phyloP scores from a whole-genome alignment of 1,284 basidiomycete species.

The Ceratorhiza oryzae-sativae region DNA sequence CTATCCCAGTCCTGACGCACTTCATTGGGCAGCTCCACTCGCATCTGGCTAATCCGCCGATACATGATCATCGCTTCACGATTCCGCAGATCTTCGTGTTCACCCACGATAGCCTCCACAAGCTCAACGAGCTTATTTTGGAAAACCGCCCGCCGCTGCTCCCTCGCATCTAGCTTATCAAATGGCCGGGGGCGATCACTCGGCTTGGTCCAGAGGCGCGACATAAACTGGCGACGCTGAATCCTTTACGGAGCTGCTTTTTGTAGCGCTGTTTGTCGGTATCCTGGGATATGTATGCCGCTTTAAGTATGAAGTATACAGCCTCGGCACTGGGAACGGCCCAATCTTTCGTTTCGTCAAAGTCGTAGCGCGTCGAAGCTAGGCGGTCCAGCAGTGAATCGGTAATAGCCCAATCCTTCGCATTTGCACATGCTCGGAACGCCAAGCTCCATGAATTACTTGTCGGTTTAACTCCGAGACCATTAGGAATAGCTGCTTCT shows the following conservation, averaged over 20 bases:
- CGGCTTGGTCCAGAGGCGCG: neutral
- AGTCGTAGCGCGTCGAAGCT: neutral
- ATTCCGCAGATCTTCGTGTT: neutral
- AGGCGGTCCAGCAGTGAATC: conserved; percentile 1
- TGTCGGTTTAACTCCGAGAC: conserved; percentile 46
- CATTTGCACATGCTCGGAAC: conserved; percentile 26
- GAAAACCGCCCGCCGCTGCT: conserved; percentile 11
- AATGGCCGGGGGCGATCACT: neutral
- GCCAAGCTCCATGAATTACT: conserved; percentile 15
- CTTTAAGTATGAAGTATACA: conserved; percentile 10
- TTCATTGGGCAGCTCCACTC: neutral
- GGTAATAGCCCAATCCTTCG: conserved; percentile 22
- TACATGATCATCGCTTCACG: neutral
- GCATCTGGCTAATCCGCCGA: neutral
- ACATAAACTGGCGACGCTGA: neutral
- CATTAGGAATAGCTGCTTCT: conserved; percentile 50
- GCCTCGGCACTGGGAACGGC: conserved; percentile 18
- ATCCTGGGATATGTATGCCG: conserved; percentile 7
- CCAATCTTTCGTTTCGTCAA: neutral
- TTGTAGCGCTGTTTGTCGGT: neutral
- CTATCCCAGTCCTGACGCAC: neutral
- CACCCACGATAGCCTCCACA: neutral
- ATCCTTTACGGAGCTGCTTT: neutral
- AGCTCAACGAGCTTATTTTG: conserved; percentile 8
- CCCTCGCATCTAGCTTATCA: neutral